phyloP scores from a whole-genome alignment of 2,329 filamentous ascomycete genomes.

The Fusarium torulosum region DNA sequence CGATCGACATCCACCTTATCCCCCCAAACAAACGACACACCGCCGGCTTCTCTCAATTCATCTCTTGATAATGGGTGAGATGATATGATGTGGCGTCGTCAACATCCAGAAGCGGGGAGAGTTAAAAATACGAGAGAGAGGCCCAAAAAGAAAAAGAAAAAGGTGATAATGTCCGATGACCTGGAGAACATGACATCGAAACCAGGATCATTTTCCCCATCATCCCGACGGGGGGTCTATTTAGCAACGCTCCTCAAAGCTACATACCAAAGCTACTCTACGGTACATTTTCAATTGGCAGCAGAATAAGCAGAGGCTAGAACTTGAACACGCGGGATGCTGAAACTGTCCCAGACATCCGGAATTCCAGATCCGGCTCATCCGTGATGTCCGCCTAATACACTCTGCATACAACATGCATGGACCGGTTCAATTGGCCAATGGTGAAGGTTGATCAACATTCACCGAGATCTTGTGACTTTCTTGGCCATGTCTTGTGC shows the following conservation, averaged over 20 bases:
- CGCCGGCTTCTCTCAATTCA: constrained; percentile 14
- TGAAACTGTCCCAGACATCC: constrained; percentile 44
- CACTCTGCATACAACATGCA: constrained; percentile 9
- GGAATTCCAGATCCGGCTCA: constrained; percentile 47
- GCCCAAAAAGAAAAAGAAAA: constrained; percentile 4
- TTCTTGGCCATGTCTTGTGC: constrained; percentile 23
- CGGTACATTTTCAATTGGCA: too few relatives aligned
- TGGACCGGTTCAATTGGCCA: constrained; percentile 39
- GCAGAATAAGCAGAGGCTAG: constrained; percentile 5
- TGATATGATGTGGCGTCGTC: constrained; percentile 44
- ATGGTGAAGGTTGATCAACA: constrained; percentile 18
- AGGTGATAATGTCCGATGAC: constrained; percentile 45
- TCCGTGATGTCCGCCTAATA: constrained; percentile 30
- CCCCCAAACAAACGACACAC: constrained; percentile 22
- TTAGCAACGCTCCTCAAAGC: constrained; percentile 16
- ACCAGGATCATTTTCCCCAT: constrained; percentile 21
- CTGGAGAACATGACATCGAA: constrained; percentile 33
- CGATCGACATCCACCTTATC: constrained; percentile 35
- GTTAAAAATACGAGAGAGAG: constrained; percentile 18
- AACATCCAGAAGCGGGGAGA: neutral
- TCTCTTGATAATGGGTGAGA: constrained; percentile 11
- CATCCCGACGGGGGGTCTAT: constrained; percentile 39
- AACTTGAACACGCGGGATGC: constrained; percentile 26
- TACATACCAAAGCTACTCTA: too few relatives aligned
- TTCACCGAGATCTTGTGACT: constrained; percentile 40